A percentile compares a stretch with the other conserved stretches of the same genome.
phyloP scores from a whole-genome alignment of 768 basidiomycete species.

The Nevesoporus exiguus region DNA sequence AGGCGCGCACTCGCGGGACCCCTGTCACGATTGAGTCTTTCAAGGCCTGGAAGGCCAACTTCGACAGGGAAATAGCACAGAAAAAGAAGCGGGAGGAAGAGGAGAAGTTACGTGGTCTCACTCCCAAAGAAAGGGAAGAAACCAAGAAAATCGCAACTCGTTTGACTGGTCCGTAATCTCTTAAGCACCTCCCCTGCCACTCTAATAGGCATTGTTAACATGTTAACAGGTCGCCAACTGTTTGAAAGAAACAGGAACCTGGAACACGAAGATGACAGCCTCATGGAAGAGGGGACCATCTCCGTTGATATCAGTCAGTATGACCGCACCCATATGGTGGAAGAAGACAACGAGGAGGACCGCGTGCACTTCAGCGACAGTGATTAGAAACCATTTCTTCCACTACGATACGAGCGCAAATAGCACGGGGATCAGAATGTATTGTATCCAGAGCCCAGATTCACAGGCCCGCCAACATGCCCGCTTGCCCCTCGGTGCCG shows the following conservation, averaged over 20 bases:
- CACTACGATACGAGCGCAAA: neutral
- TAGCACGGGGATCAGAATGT: conserved; percentile 6
- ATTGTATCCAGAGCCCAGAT: conserved; percentile 10
- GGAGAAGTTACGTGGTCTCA: conserved; percentile 64
- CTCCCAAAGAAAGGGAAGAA: conserved; percentile 84
- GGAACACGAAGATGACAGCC: conserved; percentile 66
- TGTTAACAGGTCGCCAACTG: conserved; percentile 75
- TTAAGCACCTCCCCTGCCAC: neutral
- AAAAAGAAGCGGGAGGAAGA: conserved; percentile 73
- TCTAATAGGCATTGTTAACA: conserved; percentile 31
- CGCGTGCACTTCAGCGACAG: conserved; percentile 81
- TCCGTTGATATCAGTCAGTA: conserved; percentile 91
- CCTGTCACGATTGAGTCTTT: conserved; percentile 83
- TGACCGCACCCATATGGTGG: conserved; percentile 56
- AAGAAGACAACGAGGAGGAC: conserved; percentile 55
- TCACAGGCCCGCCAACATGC: conserved; percentile 62
- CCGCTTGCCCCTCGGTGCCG: conserved; percentile 49
- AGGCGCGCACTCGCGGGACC: conserved; percentile 87
- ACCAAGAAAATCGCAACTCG: conserved; percentile 60
- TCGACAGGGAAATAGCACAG: conserved; percentile 62
- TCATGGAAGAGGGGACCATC: conserved; percentile 81
- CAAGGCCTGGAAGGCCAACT: conserved; percentile 73
- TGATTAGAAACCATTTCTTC: conserved; percentile 47
- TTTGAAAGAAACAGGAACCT: conserved; percentile 82
- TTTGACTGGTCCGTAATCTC: conserved; percentile 55